Percentiles rank a stretch among this genome's conserved stretches.
Evolutionary conservation across 331 rosid genomes (phyloP).

Genomic region (Phaseolus coccineus): DNA sequence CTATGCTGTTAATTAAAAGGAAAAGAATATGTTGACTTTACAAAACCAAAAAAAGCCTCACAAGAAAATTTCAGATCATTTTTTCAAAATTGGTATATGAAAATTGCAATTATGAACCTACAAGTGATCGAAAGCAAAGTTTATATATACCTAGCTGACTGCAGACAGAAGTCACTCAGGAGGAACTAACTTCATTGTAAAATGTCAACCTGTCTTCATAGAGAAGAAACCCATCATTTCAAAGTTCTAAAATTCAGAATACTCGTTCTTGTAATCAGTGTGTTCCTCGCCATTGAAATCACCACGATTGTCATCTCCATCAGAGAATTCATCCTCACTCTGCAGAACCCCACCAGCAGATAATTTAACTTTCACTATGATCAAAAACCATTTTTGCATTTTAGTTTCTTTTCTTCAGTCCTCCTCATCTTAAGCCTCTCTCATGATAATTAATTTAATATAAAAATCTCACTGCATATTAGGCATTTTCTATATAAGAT

Average conservation of each 20-base stretch:
- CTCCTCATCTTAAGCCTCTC: slow-evolving; percentile 13
- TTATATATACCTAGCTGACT: slow-evolving; percentile 46
- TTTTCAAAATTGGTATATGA: background rate
- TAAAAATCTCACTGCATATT: slow-evolving; percentile 14
- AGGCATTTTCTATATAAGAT: slow-evolving; percentile 35
- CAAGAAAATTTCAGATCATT: background rate
- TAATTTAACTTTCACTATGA: slow-evolving; percentile 18
- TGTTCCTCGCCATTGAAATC: slow-evolving; percentile 30
- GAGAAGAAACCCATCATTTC: slow-evolving; percentile 14
- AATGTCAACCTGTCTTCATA: slow-evolving; percentile 40
- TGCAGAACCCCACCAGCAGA: slow-evolving; percentile 45
- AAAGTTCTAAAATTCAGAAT: slow-evolving; percentile 16
- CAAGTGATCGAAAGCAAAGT: background rate
- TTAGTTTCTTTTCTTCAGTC: slow-evolving; percentile 1
- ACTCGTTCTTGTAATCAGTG: slow-evolving; percentile 32
- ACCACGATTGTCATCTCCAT: slow-evolving; percentile 26
- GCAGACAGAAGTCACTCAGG: slow-evolving; percentile 18
- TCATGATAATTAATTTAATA: slow-evolving; percentile 20
- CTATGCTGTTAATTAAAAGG: too few relatives aligned
- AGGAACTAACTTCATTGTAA: slow-evolving; percentile 21
- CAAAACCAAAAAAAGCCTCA: background rate
- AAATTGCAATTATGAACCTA: background rate
- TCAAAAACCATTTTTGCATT: background rate
- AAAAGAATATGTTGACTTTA: too few relatives aligned
- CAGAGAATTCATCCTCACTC: slow-evolving; percentile 57